Evolutionary conservation across 2,329 filamentous ascomycete species (phyloP).

Genomic region (Clonostachys rhizophaga): DNA sequence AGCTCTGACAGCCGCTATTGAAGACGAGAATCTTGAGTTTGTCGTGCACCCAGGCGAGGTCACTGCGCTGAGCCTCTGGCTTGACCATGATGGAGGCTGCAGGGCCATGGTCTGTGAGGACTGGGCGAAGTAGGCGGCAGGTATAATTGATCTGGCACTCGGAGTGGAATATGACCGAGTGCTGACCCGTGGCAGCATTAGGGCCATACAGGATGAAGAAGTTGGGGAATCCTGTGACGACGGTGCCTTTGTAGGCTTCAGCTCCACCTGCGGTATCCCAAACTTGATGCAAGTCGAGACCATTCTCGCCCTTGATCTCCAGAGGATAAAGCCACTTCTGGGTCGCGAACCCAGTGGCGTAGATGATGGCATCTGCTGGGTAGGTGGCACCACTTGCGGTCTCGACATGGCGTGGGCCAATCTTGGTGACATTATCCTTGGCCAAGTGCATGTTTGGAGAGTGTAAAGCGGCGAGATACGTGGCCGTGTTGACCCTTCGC

Average conservation of each 20-base stretch:
- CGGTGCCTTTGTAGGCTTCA: conserved; percentile 42
- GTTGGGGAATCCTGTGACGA: conserved; percentile 38
- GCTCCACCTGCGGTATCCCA: no score
- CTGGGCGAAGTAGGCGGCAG: conserved; percentile 24
- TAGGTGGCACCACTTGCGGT: conserved; percentile 10
- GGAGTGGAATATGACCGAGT: conserved; percentile 42
- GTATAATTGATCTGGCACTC: conserved; percentile 46
- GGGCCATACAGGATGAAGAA: conserved; percentile 27
- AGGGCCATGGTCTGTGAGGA: conserved; percentile 17
- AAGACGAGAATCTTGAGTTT: conserved; percentile 38
- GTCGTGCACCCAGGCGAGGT: conserved; percentile 27
- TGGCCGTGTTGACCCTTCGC: conserved; percentile 24
- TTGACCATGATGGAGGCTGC: conserved; percentile 17
- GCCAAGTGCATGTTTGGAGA: conserved; percentile 19
- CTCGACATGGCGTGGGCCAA: conserved; percentile 8
- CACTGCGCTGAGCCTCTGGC: conserved; percentile 14
- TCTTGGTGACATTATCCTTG: conserved; percentile 5
- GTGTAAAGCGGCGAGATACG: conserved; percentile 21
- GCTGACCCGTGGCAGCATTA: conserved; percentile 36
- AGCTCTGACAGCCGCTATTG: conserved; percentile 43
- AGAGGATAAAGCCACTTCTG: conserved; percentile 39
- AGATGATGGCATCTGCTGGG: conserved; percentile 28
- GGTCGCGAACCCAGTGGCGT: conserved; percentile 44
- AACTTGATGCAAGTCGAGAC: conserved; percentile 17
- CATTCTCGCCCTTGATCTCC: conserved; percentile 35